Percentiles rank a stretch among this genome's conserved stretches.
phyloP scores from a whole-genome alignment of 352 stramenopile genomes.

The Thalassiosira oceanica region DNA sequence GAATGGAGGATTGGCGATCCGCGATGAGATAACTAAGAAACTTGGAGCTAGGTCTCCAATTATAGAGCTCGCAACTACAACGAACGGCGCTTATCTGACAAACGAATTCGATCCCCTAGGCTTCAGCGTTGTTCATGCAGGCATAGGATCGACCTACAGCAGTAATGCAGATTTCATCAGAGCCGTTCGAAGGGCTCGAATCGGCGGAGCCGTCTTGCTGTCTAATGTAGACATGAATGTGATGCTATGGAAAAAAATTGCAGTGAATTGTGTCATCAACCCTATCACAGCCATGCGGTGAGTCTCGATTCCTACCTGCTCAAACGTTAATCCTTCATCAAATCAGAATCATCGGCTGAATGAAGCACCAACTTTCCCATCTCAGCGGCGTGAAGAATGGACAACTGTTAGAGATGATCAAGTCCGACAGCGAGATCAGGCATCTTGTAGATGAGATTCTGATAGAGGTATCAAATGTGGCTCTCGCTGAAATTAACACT shows the following conservation, averaged over 20 bases:
- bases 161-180: conserved; percentile 30
- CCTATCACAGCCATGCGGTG: conserved; percentile 67
- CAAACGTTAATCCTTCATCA: too few species aligned
- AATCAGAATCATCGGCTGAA: too few species aligned
- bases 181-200: conserved; percentile 31
- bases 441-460: conserved; percentile 14
- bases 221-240: conserved; percentile 48
- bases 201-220: conserved; percentile 8
- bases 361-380: too few species aligned
- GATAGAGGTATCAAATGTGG: conserved; percentile 31
- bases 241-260: conserved; percentile 72
- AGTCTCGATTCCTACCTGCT: too few species aligned
- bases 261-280: conserved; percentile 79
- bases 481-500: conserved; percentile 15
- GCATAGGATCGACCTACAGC: conserved; percentile 52
- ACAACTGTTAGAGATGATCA: conserved; percentile 31
- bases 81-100: conserved; percentile 56
- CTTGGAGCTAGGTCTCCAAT: conserved; percentile 4
- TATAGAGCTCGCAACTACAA: conserved; percentile 60
- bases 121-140: conserved; percentile 54
- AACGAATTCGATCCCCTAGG: conserved; percentile 6
- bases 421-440: conserved; percentile 10
- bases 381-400: conserved; percentile 64
- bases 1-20: conserved; percentile 69
- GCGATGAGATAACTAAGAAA: conserved; percentile 47